phyloP scores from a whole-genome alignment of 345 rosid species.

The Brassica rapa region DNA sequence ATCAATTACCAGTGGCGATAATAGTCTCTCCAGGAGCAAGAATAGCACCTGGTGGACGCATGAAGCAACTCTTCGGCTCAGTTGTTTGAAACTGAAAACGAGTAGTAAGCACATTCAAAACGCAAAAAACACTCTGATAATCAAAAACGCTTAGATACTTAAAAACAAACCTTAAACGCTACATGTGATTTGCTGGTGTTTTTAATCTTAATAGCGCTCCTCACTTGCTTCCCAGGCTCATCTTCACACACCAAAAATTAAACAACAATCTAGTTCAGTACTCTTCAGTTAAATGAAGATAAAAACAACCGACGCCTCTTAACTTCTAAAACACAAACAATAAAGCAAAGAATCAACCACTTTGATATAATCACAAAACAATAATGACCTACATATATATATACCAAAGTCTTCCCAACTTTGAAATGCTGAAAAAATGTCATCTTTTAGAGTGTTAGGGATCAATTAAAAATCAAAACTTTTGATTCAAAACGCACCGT shows the following conservation, averaged over 20 bases:
- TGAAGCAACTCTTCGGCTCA: conserved; percentile 97
- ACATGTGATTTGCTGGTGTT: conserved; percentile 89
- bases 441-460: neutral
- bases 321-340: conserved; percentile 1
- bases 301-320: neutral
- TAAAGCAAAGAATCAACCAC: neutral
- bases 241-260: conserved; percentile 47
- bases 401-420: neutral
- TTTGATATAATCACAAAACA: neutral
- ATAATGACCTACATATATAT: neutral
- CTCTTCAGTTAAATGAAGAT: neutral
- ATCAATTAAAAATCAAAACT: neutral
- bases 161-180: conserved; percentile 77
- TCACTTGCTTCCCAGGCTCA: conserved; percentile 98
- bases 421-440: neutral
- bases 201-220: conserved; percentile 91
- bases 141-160: neutral
- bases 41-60: conserved; percentile 98
- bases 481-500: neutral
- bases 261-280: neutral
- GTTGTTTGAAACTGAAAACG: conserved; percentile 89
- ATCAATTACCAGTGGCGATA: conserved; percentile 74
- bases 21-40: conserved; percentile 91
- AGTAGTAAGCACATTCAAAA: neutral
- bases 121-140: neutral